Evolutionary conservation across 768 basidiomycete species (phyloP).

Genomic region (Trametes coccinea): DNA sequence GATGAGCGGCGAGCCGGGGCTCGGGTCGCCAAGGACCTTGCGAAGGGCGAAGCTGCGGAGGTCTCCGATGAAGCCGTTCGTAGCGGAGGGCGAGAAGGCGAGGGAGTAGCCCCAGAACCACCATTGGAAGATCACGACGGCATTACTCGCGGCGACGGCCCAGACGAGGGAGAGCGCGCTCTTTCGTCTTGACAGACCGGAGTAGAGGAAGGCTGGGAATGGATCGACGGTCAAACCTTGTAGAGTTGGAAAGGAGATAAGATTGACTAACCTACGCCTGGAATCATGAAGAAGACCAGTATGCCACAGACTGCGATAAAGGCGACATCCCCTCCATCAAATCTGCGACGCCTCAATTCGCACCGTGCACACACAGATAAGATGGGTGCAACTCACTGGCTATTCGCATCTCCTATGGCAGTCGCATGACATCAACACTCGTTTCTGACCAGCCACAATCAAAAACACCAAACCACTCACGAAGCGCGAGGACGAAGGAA

Average conservation of each 20-base stretch:
- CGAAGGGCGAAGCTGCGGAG: conserved; percentile 76
- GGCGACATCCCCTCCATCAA: conserved; percentile 68
- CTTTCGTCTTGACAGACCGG: conserved; percentile 71
- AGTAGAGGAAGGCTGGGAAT: conserved; percentile 73
- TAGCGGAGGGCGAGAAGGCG: conserved; percentile 77
- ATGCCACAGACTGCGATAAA: conserved; percentile 70
- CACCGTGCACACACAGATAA: background rate
- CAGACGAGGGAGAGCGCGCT: conserved; percentile 73
- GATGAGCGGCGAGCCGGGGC: conserved; percentile 77
- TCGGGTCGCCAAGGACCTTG: conserved; percentile 68
- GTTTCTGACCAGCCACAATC: background rate
- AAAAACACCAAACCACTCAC: background rate
- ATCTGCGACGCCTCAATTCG: conserved; percentile 42
- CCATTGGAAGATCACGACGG: conserved; percentile 79
- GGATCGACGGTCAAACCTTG: conserved; percentile 33
- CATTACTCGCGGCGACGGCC: conserved; percentile 72
- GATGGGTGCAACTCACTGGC: conserved; percentile 12
- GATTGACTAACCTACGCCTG: conserved; percentile 57
- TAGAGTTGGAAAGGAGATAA: background rate
- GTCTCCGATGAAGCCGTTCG: conserved; percentile 78
- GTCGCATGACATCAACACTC: background rate
- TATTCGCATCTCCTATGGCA: conserved; percentile 5
- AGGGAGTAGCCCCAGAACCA: conserved; percentile 83
- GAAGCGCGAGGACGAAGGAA: conserved; percentile 4
- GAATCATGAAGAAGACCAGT: conserved; percentile 78